These are phyloP conservation scores for Globisporangium cederbergense DNA, from an alignment of 352 stramenopile genomes.

Conservation along the genomic window DNA sequence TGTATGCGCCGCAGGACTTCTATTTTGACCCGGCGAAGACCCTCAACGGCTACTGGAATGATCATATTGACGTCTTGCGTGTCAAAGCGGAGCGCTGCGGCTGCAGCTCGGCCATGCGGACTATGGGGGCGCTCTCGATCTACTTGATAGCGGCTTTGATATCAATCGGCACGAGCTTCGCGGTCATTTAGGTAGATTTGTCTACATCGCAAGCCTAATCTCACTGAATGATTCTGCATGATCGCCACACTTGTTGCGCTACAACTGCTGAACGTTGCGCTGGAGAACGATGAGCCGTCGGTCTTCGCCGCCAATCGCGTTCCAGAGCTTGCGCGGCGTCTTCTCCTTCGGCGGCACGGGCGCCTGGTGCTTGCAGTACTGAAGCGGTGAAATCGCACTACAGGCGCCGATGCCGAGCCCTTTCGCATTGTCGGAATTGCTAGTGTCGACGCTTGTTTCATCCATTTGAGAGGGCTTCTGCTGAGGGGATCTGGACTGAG, in stretches of 20 bases:
- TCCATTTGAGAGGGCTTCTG: neutral
- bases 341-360: constrained; percentile 51
- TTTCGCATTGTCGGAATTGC: neutral
- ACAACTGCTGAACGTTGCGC: constrained; percentile 34
- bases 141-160: neutral
- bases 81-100: constrained; percentile 55
- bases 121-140: neutral
- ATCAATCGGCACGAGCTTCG: neutral
- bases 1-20: constrained; percentile 54
- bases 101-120: constrained; percentile 25
- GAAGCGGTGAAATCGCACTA: constrained; percentile 20
- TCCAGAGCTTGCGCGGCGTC: constrained; percentile 72
- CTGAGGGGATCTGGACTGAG: constrained; percentile 12
- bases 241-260: neutral
- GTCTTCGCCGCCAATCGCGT: constrained; percentile 72
- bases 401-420: constrained; percentile 21
- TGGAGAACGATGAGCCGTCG: constrained; percentile 66
- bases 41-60: constrained; percentile 63
- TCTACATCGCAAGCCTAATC: too few species aligned
- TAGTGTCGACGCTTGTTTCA: neutral
- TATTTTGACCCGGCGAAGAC: constrained; percentile 58
- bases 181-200: neutral
- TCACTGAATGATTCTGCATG: neutral
- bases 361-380: constrained; percentile 61
- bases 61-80: constrained; percentile 48